Evolutionary conservation across 2,329 filamentous ascomycete genomes (phyloP).

Genomic region (Verticillium nonalfalfae): DNA sequence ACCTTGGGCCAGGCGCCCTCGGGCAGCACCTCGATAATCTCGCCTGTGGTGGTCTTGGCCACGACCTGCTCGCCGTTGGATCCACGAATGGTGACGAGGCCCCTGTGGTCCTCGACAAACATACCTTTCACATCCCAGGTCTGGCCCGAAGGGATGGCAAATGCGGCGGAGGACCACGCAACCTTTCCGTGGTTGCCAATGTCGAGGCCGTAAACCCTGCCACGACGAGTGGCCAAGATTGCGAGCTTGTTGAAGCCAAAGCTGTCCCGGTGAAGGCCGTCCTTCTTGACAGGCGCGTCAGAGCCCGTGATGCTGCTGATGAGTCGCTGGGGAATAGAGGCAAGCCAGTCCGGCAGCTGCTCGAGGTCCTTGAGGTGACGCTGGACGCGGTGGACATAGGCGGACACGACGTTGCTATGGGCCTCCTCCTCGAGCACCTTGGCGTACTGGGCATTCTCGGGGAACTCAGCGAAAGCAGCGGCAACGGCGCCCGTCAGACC

Average conservation of each 20-base stretch:
- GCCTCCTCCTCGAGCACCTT: constrained; percentile 81
- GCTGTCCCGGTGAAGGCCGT: constrained; percentile 55
- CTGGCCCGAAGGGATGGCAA: constrained; percentile 46
- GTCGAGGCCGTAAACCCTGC: constrained; percentile 75
- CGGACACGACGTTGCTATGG: constrained; percentile 69
- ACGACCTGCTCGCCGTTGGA: constrained; percentile 56
- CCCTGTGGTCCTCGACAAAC: constrained; percentile 49
- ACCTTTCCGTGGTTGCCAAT: constrained; percentile 67
- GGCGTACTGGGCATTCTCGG: constrained; percentile 66
- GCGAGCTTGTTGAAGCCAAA: constrained; percentile 89
- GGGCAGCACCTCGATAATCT: constrained; percentile 36
- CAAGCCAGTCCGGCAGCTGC: constrained; percentile 67
- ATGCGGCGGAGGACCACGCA: constrained; percentile 66
- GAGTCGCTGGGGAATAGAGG: constrained; percentile 62
- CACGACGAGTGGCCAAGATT: constrained; percentile 71
- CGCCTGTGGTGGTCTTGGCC: constrained; percentile 48
- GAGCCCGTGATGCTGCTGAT: constrained; percentile 58
- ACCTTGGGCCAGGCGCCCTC: constrained; percentile 31
- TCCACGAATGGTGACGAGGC: constrained; percentile 51
- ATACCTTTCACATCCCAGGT: constrained; percentile 65
- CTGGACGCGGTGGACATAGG: constrained; percentile 82
- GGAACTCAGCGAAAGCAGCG: constrained; percentile 74
- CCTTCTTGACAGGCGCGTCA: constrained; percentile 33
- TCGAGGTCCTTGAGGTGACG: constrained; percentile 76
- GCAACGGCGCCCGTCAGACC: constrained; percentile 73